Base-by-base conservation (phyloP, 2,329 filamentous ascomycete species). In the Monosporascus sp. region DNA sequence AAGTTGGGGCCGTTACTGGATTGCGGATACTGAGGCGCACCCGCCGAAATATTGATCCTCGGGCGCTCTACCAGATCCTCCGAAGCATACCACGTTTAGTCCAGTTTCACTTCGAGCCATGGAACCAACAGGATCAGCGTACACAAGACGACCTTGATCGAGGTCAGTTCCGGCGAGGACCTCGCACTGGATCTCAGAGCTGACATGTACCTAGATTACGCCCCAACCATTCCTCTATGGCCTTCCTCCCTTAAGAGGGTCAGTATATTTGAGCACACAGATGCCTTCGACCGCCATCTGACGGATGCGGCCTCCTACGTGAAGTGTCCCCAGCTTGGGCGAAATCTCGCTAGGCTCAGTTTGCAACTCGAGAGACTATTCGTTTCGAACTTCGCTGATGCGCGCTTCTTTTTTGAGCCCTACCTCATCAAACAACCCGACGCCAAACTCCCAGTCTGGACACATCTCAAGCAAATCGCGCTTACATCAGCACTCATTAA, bases 401-500 rank as follows among this genome's bases (percentile, higher is more conserved):
- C 52, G 5, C 50, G 51, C n/a, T 53, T 58, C 49, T 60, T 66
- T 22, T 59, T 66, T 51, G 60, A 63, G 41, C 58, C 54, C n/a
- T 58, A 48, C 49, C 41, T 48, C 36, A 44, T n/a, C 5, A 35
- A 41, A 7, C 53, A 39, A 17, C 39, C 37, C 38, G 51, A 44
- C 35, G 5, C 47, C 20, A 27, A 47, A 8, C 49, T 57, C 5
- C 59, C 59, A 1, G 48, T 48, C n/a, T 67, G 65, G 65, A 48
- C 51, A 7, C 44, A 54, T 44, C 59, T 67, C 39, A 60, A 59
- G 18, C 55, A 61, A 39, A 54, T 67, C 35, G 54, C 59, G 25
- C 51, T 67, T 36, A 67, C 64, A 3, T 65, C 64, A 2, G 51
- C 51, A 5, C 47, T 54, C 36, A 64, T 62, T 44, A 57, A 57